Evolutionary conservation across 129 eudicot genomes (phyloP).

Genomic region (carrot (Daucus carota)): DNA sequence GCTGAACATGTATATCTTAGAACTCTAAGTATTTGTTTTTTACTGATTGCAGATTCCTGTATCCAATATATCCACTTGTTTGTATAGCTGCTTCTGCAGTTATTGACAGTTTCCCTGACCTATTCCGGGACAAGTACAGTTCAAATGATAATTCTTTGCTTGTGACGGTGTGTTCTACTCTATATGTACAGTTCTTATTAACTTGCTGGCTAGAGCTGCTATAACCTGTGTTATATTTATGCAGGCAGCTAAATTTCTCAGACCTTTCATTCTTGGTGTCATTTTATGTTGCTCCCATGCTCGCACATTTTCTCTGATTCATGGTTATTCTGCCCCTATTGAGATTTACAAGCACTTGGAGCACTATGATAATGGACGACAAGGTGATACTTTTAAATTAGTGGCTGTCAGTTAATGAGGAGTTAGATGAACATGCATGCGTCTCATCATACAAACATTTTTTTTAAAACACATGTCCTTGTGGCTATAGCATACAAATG

Average conservation of each 20-base stretch:
- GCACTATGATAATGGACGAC: constrained; percentile 73
- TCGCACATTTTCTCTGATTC: constrained; percentile 78
- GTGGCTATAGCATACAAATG: background rate
- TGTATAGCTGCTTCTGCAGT: constrained; percentile 97
- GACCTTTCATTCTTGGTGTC: constrained; percentile 75
- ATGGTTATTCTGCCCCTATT: constrained; percentile 90
- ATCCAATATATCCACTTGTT: constrained; percentile 94
- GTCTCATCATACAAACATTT: too few species aligned
- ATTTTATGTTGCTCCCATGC: constrained; percentile 81
- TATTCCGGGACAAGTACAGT: constrained; percentile 57
- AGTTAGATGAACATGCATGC: background rate
- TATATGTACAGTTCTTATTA: background rate
- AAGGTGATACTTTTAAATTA: constrained; percentile 31
- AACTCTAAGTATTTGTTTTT: background rate
- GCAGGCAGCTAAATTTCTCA: constrained; percentile 60
- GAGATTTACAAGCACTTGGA: constrained; percentile 95
- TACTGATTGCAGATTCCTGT: constrained; percentile 75
- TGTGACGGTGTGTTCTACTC: constrained; percentile 31
- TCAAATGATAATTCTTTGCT: constrained; percentile 43
- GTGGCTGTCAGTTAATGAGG: background rate
- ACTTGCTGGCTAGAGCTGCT: background rate
- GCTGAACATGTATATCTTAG: background rate
- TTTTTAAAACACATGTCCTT: too few species aligned
- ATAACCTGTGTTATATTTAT: constrained; percentile 18
- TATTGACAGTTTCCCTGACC: constrained; percentile 82